These are phyloP conservation scores for Ceratobasidium sp. DNA, from an alignment of 1,284 basidiomycete genomes.

Conservation along the genomic window DNA sequence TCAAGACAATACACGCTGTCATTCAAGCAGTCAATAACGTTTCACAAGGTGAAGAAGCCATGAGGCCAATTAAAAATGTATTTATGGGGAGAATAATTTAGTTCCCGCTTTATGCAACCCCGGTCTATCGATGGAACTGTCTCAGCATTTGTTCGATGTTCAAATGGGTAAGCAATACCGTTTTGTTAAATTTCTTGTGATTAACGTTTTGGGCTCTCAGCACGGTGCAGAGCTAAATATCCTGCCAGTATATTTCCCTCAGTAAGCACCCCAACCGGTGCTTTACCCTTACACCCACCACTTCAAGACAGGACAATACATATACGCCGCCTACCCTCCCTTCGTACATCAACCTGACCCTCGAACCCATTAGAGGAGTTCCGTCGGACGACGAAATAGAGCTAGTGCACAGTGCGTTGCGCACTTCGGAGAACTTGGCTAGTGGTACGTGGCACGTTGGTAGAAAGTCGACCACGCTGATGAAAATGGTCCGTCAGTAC, in stretches of 20 bases:
- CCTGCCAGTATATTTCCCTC: not conserved
- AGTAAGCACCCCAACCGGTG: not conserved
- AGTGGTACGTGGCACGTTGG: not conserved
- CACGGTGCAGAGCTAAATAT: slow-evolving; percentile 7
- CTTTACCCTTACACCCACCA: not conserved
- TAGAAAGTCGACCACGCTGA: not conserved
- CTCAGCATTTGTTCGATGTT: slow-evolving; percentile 9
- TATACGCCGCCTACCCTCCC: not conserved
- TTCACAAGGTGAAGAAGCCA: not conserved
- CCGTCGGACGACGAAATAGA: slow-evolving; percentile 13
- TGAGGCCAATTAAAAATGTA: not conserved
- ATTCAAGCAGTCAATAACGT: slow-evolving; percentile 13
- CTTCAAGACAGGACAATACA: not conserved
- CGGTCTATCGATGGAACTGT: no score
- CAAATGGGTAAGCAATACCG: no score
- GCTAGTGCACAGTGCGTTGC: not conserved
- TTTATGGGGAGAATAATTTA: not conserved
- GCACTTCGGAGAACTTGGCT: not conserved
- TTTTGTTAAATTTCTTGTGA: no score
- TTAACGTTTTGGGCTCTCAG: no score
- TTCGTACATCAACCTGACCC: not conserved
- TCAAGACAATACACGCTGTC: slow-evolving; percentile 22
- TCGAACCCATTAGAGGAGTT: not conserved
- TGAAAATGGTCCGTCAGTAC: not conserved
- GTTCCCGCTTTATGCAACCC: slow-evolving; percentile 19